These are phyloP conservation scores for Chrysochromulina parva DNA, from an alignment of 78 protist species.

Conservation along the genomic window DNA sequence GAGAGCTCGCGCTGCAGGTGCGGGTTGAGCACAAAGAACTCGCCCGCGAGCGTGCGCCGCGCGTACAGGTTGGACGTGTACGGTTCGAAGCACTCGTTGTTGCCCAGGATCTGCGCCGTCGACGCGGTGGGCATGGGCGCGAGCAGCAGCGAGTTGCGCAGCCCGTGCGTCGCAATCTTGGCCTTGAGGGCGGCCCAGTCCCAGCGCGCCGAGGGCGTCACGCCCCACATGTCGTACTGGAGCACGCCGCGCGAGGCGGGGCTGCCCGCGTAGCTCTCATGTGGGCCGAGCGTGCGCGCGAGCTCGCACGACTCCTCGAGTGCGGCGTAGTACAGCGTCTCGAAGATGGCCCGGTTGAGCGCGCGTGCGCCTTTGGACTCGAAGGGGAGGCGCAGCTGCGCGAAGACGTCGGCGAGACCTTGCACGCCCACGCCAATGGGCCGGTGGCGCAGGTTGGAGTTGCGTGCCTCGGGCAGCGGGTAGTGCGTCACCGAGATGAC, in stretches of 20 bases:
- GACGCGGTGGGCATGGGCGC: constrained; percentile 99
- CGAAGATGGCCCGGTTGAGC: constrained; percentile 93
- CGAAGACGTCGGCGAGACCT: constrained; percentile 96
- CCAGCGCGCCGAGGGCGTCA: constrained; percentile 59
- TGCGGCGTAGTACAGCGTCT: constrained; percentile 89
- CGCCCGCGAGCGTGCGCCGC: constrained; percentile 95
- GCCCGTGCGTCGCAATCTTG: constrained; percentile 66
- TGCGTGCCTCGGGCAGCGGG: constrained; percentile 91
- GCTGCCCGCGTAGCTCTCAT: constrained; percentile 75
- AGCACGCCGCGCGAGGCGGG: constrained; percentile 86
- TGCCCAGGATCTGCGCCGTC: constrained; percentile 98
- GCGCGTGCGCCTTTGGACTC: constrained; percentile 83
- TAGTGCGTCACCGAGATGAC: constrained; percentile 94
- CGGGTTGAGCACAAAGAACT: constrained; percentile 92
- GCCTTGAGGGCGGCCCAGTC: constrained; percentile 55
- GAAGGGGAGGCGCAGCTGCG: constrained; percentile 85
- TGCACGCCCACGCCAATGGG: constrained; percentile 77
- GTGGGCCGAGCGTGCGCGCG: constrained; percentile 76
- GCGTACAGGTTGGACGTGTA: constrained; percentile 95
- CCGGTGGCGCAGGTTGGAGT: constrained; percentile 91
- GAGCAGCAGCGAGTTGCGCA: constrained; percentile 93
- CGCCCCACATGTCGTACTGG: constrained; percentile 96
- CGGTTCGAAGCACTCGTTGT: constrained; percentile 98
- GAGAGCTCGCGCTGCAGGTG: constrained; percentile 89
- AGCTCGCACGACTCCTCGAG: constrained; percentile 42